Evolutionary conservation across 1,284 basidiomycete species (phyloP), one percentile per base, ranked within the genome.

Genomic region (Fomitiporia mediterranea): DNA sequence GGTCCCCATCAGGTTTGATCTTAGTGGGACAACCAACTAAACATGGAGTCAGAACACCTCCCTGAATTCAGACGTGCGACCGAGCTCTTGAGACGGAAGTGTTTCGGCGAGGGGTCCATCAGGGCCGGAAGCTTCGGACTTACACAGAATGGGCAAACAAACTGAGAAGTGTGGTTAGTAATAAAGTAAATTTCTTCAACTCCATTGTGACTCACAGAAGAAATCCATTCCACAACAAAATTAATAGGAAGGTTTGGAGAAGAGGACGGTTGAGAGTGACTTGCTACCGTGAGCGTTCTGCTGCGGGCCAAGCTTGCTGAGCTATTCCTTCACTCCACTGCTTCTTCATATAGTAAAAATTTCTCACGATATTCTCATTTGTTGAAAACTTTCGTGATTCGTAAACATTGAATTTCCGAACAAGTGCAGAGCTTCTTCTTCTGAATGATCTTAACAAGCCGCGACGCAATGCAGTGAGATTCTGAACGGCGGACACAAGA

Each of bases 21-120:
- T 67, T 77, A 9, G 74, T 76, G 23, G 74, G 69, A 62, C 78
- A 78, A 13, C 80, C 78, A 47, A 80, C 80, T 81, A 60, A n/a
- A 25, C 8, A 39, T 3, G 13, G 23, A 38, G 17, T 53, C 37
- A 37, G 53, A 15, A 46, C 44, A 46, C 48, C 15, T 23, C 19
- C 15, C 15, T 28, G 15, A n/a, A 4, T 15, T 46, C 21, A 32
- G 27, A 11, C 28, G 23, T 30, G n/a, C 11, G 13, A 11, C 25
- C 43, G 6, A 11, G 23, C 7, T 25, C 4, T 46, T 25, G 25
- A 46, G 4, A 46, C 39, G 39, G 39, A 40, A 19, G 21, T 19
- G 3, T 40, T 19, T 8, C 21, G 15, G 9, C 44, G 13, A 43
- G 40, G 15, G 8, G 9, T n/a, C n/a, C n/a, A n/a, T n/a, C n/a